Percentiles rank a stretch among this genome's conserved stretches.
These are phyloP conservation scores for Periconia sp. DNA, from an alignment of 2,329 filamentous ascomycete genomes.

Conservation along the genomic window DNA sequence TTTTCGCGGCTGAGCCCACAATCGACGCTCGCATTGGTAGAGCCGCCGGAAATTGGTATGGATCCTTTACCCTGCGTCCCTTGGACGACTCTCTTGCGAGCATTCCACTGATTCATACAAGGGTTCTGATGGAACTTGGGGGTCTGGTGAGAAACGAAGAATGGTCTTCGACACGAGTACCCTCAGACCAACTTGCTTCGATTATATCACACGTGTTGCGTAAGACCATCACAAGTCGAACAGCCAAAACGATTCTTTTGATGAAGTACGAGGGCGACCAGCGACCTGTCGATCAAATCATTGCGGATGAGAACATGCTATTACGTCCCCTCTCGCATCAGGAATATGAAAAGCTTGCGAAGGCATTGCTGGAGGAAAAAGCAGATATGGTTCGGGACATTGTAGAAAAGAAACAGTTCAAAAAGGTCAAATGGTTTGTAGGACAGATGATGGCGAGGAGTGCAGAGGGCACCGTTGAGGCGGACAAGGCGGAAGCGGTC, in stretches of 20 bases:
- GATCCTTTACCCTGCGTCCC: too few species aligned
- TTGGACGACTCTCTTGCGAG: not conserved
- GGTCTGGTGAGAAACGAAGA: constrained; percentile 46
- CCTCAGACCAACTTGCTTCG: constrained; percentile 44
- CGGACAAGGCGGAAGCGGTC: constrained; percentile 58
- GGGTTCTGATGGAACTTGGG: constrained; percentile 56
- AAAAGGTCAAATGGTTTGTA: constrained; percentile 70
- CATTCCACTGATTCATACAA: constrained; percentile 16
- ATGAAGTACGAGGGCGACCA: constrained; percentile 56
- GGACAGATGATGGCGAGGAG: constrained; percentile 68
- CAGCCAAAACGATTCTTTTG: constrained; percentile 62
- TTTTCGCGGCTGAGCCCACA: constrained; percentile 32
- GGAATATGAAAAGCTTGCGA: constrained; percentile 59
- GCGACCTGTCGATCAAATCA: constrained; percentile 54
- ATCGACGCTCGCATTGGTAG: constrained; percentile 42
- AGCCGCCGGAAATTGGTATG: constrained; percentile 59
- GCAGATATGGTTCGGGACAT: constrained; percentile 62
- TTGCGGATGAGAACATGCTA: constrained; percentile 59
- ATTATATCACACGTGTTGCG: constrained; percentile 45
- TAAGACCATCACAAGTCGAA: constrained; percentile 54
- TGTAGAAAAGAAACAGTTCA: constrained; percentile 58
- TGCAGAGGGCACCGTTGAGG: constrained; percentile 63
- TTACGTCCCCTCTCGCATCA: constrained; percentile 57
- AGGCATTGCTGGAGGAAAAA: constrained; percentile 56
- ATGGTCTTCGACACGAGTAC: constrained; percentile 47